A percentile compares a stretch with the other conserved stretches of the same genome.
Conservation (phyloP, 805 yeast species). For the Pichia thaimueangensis region DNA sequence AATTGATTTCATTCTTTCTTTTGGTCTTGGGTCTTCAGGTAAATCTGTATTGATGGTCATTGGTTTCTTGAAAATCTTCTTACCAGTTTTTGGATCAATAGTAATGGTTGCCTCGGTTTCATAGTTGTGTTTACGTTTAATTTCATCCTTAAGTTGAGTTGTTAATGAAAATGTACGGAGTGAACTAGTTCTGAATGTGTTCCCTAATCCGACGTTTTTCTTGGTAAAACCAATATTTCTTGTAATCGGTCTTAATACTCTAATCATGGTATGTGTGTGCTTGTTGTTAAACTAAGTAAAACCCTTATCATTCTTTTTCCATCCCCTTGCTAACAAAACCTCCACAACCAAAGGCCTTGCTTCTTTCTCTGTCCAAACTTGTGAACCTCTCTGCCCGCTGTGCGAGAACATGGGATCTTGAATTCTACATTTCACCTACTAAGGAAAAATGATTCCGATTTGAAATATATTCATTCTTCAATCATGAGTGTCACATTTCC, state of each 20-base stretch:
- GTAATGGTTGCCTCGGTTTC: slow-evolving; percentile 17
- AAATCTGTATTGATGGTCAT: slow-evolving; percentile 71
- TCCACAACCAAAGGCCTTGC: no score
- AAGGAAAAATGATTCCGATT: no score
- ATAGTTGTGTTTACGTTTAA: slow-evolving; percentile 16
- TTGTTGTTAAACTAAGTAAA: no score
- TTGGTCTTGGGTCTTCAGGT: slow-evolving; percentile 67
- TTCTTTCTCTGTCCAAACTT: no score
- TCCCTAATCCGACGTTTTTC: no score
- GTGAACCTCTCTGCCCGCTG: no score
- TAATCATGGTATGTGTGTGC: slow-evolving; percentile 1
- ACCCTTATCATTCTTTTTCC: no score
- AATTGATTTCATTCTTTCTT: slow-evolving; percentile 32
- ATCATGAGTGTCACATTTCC: no score
- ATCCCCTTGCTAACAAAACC: no score
- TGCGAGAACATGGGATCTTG: no score
- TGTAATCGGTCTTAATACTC: neutral
- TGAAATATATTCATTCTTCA: no score
- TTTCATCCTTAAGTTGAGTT: neutral
- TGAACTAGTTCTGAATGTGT: neutral
- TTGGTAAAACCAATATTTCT: neutral
- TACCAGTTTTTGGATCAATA: slow-evolving; percentile 20
- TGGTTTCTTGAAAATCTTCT: slow-evolving; percentile 29
- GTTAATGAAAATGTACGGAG: slow-evolving; percentile 3
- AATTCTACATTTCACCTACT: no score